Base-by-base conservation (phyloP, 2,329 filamentous ascomycete genomes). In the Microdochium paspali region DNA sequence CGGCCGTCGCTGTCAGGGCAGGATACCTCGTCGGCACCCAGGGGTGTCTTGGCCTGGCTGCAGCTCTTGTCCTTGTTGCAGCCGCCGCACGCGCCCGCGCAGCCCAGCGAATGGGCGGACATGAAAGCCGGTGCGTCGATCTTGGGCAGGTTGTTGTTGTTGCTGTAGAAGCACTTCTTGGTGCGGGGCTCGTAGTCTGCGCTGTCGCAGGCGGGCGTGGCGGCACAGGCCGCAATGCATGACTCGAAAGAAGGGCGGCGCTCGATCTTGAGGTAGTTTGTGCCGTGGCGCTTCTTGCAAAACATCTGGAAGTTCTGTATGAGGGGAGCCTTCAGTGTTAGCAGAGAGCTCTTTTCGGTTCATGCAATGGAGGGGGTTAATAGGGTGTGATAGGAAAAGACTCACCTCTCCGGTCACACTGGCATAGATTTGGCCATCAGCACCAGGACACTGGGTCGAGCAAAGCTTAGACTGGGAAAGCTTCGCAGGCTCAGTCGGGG, bases 141-240 rank as follows among this genome's bases (percentile, higher is more conserved):
- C 46, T 26, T 30, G 23, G 51, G 49, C 5, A 46, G 43, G 23
- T 54, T 44, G 39, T 32, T 13, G 46, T 48, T 49, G 44, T 39
- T 48, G 39, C 49, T 44, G 44, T 49, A 49, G 46, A 30, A 53
- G 32, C 51, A 54, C 12, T 48, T 46, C 12, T 49, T 39, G 9
- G 52, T 54, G 5, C 47, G 45, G 5, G 47, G 46, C 39, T 54
- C 52, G 32, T 51, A 54, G 40, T 53, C 51, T 12, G 49, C 49
- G 28, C 51, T 53, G 44, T 44, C 49, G 30, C 52, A 54, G 23
- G 48, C 51, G 20, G 52, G 52, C 47, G 51, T 47, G 39, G 40
- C 40, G 25, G 24, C 49, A 12, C 51, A 51, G 18, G 51, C 46
- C 9, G 26, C 24, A 44, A 53, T 50, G 46, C 46, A 53, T 10